Base-by-base conservation (phyloP, 148 eudicot species). In the Cornus kousa region DNA sequence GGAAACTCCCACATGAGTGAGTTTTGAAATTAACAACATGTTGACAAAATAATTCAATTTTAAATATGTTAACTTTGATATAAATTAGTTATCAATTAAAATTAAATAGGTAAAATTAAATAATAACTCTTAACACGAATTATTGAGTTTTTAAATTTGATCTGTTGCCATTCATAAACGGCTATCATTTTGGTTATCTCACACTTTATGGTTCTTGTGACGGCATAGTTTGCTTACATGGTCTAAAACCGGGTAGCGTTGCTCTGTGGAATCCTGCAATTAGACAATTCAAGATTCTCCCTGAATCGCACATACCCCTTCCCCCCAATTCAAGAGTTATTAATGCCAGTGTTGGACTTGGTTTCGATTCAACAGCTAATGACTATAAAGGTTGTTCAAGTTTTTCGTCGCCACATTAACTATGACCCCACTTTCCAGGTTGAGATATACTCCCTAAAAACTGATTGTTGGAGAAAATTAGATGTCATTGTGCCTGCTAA, bases 371-470 rank as follows among this genome's bases (percentile, higher is more conserved):
- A 2, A 78, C 33, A 32, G 20, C 67, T 28, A 28, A 28, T 33
- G 74, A 80, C 68, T 80, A 80, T 33, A 74, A 74, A 80, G 73
- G 74, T 75, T 12, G 4, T 80, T 40, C 74, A 80, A 62, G 75
- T 74, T 14, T 69, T 68, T 40, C 69, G 57, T 64, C 57, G 70
- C 22, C 28, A 64, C 16, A 67, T 53, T 0, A 68, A 37, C 19
- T 22, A 59, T 8, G 68, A 39, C 9, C 28, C 7, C 39, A 68
- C 69, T 53, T 80, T 50, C 57, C 82, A 80, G 35, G 82, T 80
- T 7, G 78, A 80, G 67, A 57, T 74, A 68, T 80, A 74, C 67
- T 62, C 32, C n/a, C 40, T 80, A 39, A 68, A 19, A 9, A 80
- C 82, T 0, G n/a, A 68, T 74, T 57, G 78, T 0, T 80, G 82